Evolutionary conservation across 495 filamentous ascomycete species (phyloP), one percentile per base, ranked within the genome.

Genomic region (Filosporella fistucella): DNA sequence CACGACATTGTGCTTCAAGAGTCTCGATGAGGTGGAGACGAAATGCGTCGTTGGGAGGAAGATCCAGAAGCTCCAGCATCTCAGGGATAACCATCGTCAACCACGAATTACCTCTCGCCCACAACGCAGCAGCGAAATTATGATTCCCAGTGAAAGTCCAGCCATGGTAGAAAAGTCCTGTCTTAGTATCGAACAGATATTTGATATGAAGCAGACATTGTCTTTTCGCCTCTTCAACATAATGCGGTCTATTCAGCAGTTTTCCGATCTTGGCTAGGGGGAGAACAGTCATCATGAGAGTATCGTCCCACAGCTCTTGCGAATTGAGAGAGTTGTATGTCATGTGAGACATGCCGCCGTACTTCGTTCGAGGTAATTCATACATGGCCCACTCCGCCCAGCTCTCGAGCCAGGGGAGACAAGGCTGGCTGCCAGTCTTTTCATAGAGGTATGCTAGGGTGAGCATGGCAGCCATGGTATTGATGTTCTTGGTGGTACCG

Each of bases 361-460:
- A 79, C 14, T 72, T 74, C 3, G 85, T 88, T 21, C 85, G 74
- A 22, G 75, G 74, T 1, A 88, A 70, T 40, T 83, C 83, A 58
- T 86, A 69, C 72, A 85, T 86, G 0, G 80, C 81, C 85, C 85
- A 88, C 51, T 88, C 83, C 3, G 71, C 85, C 85, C 85, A 89
- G 35, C 74, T 65, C 50, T 87, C 85, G 1, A 89, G 71, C 82
- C 81, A 86, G 0, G 80, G 77, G 3, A 84, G 63, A 45, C 84
- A 88, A 0, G 73, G 72, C 42, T 58, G 50, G 44, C 86, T 81
- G 9, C 71, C 60, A 0, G 78, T 83, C 51, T 78, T 77, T 59
- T 88, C 82, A 53, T 88, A 87, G 12, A 88, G 69, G 46, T 77
- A 80, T 0, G 84, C 84, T 0, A 89, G 73, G 0, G 85, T 86